phyloP scores from a whole-genome alignment of 352 stramenopile species.

The Phytophthora niederhauseri region DNA sequence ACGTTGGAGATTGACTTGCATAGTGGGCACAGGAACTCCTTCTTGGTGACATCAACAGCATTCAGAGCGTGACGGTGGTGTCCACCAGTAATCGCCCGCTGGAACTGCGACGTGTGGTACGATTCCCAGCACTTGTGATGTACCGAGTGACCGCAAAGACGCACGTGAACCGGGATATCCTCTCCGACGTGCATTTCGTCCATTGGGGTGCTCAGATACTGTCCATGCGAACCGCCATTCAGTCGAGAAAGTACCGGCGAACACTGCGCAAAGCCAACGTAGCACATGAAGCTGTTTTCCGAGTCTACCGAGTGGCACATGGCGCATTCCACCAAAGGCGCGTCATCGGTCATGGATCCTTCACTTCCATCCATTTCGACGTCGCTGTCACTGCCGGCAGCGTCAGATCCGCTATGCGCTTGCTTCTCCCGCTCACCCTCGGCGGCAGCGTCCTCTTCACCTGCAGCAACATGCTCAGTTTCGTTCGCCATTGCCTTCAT shows the following conservation, averaged over 20 bases:
- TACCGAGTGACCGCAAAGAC: conserved; percentile 94
- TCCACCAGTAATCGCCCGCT: conserved; percentile 92
- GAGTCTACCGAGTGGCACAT: conserved; percentile 88
- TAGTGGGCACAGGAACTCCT: conserved; percentile 97
- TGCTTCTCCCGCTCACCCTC: conserved; percentile 35
- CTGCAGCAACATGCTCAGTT: conserved; percentile 42
- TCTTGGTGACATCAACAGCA: conserved; percentile 96
- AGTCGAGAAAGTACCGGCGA: conserved; percentile 74
- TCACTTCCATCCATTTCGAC: conserved; percentile 40
- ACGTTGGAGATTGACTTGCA: conserved; percentile 99
- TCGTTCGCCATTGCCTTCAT: conserved; percentile 69
- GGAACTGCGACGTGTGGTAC: conserved; percentile 95
- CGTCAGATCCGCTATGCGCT: conserved; percentile 33
- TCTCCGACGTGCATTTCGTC: conserved; percentile 89
- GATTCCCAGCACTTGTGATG: conserved; percentile 96
- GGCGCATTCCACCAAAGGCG: conserved; percentile 63
- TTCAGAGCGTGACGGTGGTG: conserved; percentile 93
- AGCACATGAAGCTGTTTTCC: conserved; percentile 87
- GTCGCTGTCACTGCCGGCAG: conserved; percentile 32
- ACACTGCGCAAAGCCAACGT: conserved; percentile 86
- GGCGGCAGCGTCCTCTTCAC: conserved; percentile 45
- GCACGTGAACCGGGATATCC: conserved; percentile 82
- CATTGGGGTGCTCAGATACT: conserved; percentile 75
- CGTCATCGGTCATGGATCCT: conserved; percentile 54
- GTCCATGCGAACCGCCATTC: conserved; percentile 59